These are phyloP conservation scores for Pseudocercospora cruenta DNA, from an alignment of 2,329 filamentous ascomycete species.

Conservation along the genomic window DNA sequence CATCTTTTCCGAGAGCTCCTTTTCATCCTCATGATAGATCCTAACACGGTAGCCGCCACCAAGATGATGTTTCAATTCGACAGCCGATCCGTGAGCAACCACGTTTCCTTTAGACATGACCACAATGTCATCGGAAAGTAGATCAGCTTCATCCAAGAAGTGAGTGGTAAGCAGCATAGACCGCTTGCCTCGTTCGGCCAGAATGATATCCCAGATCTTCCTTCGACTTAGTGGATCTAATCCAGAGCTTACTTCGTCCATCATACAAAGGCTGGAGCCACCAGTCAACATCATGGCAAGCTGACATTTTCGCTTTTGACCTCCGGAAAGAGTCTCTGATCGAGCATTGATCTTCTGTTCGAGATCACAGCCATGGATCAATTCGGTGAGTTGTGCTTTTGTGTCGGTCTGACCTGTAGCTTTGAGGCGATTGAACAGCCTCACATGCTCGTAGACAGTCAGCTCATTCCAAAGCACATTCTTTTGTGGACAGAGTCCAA, in stretches of 20 bases:
- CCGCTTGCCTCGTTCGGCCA: slow-evolving; percentile 78
- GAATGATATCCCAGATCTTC: slow-evolving; percentile 92
- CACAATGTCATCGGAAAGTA: slow-evolving; percentile 85
- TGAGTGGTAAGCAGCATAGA: slow-evolving; percentile 91
- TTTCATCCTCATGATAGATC: slow-evolving; percentile 60
- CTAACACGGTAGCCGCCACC: slow-evolving; percentile 86
- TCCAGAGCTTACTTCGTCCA: slow-evolving; percentile 89
- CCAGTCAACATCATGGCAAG: slow-evolving; percentile 95
- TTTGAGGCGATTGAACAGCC: slow-evolving; percentile 81
- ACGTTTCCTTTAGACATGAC: slow-evolving; percentile 84
- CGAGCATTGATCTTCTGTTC: slow-evolving; percentile 71
- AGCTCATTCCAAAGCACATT: slow-evolving; percentile 90
- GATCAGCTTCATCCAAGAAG: slow-evolving; percentile 89
- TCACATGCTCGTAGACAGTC: slow-evolving; percentile 80
- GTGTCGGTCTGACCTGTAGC: slow-evolving; percentile 63
- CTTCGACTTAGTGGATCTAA: slow-evolving; percentile 82
- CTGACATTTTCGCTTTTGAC: slow-evolving; percentile 90
- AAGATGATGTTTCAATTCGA: slow-evolving; percentile 78
- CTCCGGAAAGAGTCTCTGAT: slow-evolving; percentile 80
- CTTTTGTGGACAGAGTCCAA: slow-evolving; percentile 87
- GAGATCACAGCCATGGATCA: slow-evolving; percentile 75
- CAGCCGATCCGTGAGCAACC: slow-evolving; percentile 80
- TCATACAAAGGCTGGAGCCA: slow-evolving; percentile 82
- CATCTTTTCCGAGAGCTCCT: slow-evolving; percentile 32
- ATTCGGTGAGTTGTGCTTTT: slow-evolving; percentile 61